Base-by-base conservation (phyloP, 1,284 basidiomycete species). In the Cutaneotrichosporon dermatis region DNA sequence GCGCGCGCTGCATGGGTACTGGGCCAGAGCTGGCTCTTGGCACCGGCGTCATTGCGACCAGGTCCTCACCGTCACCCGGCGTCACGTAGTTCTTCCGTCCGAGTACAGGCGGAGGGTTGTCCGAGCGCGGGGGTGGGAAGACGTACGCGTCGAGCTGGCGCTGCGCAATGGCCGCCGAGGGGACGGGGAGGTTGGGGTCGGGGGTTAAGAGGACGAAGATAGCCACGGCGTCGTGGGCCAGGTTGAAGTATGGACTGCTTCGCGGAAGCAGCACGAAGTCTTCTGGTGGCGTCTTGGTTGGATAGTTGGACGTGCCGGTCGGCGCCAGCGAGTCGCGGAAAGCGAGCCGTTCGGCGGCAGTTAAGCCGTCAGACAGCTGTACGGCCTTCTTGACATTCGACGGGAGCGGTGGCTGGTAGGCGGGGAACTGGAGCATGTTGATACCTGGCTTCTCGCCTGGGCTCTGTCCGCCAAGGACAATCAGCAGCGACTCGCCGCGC, bases 211-310 rank as follows among this genome's bases (percentile, higher is more conserved):
- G 77, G 57, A 82, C 73, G 59, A 84, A 68, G 44, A 95, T 85
- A 2, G 86, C 82, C 48, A 82, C 79, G 0, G 91, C 87, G 72
- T 94, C 90, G 72, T 83, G 86, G 9, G 82, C 78, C 9, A 86
- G 84, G 45, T 81, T 78, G 71, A 87, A 88, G 74, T 92, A 88
- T 1, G 91, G 90, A 61, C 76, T 88, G 35, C 81, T 79, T 51
- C 83, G 82, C 0, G 92, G 89, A 13, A 92, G 73, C 16, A 93
- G 81, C 10, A 90, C 73, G 71, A 89, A 92, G 70, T 95, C 92
- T 68, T 93, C 87, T 4, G 87, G 82, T 0, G 84, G 76, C 1
- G 85, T 84, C 6, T 77, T 70, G 0, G 86, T 85, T 6, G 81
- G 78, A 66, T 90, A 92, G 56, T 84, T 82, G 58, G 84, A 84